phyloP scores from a whole-genome alignment of 768 basidiomycete species.

The Cystobasidium tubakii region DNA sequence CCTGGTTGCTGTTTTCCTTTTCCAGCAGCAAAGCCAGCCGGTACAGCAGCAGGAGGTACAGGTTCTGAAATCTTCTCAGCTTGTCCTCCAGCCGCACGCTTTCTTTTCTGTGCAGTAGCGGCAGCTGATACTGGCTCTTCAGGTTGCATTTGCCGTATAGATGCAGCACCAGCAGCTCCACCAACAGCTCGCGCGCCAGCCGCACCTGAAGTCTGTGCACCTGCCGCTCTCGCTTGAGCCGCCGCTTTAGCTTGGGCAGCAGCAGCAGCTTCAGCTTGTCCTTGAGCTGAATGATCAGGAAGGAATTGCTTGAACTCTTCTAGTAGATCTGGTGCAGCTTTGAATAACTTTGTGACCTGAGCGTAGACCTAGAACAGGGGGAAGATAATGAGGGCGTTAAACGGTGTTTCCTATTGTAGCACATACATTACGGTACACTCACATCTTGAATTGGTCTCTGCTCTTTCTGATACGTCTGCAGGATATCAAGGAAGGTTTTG shows the following conservation, averaged over 20 bases:
- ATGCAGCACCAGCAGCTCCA: background rate
- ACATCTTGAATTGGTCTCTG: conserved; percentile 57
- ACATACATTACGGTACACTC: no score
- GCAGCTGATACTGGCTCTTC: background rate
- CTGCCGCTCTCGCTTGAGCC: background rate
- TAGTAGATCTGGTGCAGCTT: conserved; percentile 45
- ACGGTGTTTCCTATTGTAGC: no score
- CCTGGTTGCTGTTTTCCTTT: conserved; percentile 21
- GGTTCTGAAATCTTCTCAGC: background rate
- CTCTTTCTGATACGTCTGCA: conserved; percentile 56
- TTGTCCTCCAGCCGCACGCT: background rate
- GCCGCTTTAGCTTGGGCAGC: conserved; percentile 6
- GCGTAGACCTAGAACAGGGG: conserved; percentile 43
- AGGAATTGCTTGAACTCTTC: conserved; percentile 47
- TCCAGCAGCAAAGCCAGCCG: background rate
- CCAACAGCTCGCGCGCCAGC: background rate
- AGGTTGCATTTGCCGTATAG: background rate
- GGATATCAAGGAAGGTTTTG: conserved; percentile 54
- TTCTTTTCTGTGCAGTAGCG: background rate
- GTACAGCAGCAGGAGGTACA: background rate
- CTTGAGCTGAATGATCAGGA: conserved; percentile 41
- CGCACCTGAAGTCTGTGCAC: background rate
- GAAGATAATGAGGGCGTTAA: conserved; percentile 45
- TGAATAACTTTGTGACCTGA: conserved; percentile 45
- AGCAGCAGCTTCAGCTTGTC: conserved; percentile 11